Base-by-base conservation (phyloP, 2,329 filamentous ascomycete genomes). In the Nannizziopsis arthrosporioides region DNA sequence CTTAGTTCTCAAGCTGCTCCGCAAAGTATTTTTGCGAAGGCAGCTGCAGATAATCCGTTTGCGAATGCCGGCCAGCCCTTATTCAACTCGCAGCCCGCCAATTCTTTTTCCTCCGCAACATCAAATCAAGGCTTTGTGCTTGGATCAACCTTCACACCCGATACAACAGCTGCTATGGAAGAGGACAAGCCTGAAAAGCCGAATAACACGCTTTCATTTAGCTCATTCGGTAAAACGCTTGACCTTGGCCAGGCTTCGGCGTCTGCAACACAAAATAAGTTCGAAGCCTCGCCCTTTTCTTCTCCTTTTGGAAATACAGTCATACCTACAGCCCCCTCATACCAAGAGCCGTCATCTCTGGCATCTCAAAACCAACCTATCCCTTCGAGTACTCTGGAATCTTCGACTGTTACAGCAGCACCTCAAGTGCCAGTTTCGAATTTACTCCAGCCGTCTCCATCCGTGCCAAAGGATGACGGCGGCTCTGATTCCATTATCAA, bases 131-230 rank as follows among this genome's bases (percentile, higher is more conserved):
- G 58, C n/a, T 73, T 73, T 53, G 60, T 59, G 6, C 54, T 73
- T 17, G 66, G 65, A 1, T 69, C 71, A 18, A 63, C 64, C 9
- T 72, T 73, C 52, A 70, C 70, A 54, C 59, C 58, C 2, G 70
- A 72, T 49, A 63, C 60, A 7, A 63, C 61, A 11, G 63, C 66
- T 47, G 61, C 55, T 19, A 63, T 64, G 49, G 69, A 71, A 56
- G 57, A 54, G 2, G 59, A 62, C n/a, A 68, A 68, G 41, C 57
- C 66, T 15, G 61, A 65, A 2, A 63, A 65, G 47, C 47, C 60
- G 9, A 43, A 55, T 12, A 54, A 58, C 1, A 48, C 65, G 5
- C 67, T 72, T 36, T 64, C 66, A 3, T 62, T 71, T 41, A 65
- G 63, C 35, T 50, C 63, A 14, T 61, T 73, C 49, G 64, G 65